phyloP scores from a whole-genome alignment of 1,139 yeast genomes.

The Diutina mesorugosa region DNA sequence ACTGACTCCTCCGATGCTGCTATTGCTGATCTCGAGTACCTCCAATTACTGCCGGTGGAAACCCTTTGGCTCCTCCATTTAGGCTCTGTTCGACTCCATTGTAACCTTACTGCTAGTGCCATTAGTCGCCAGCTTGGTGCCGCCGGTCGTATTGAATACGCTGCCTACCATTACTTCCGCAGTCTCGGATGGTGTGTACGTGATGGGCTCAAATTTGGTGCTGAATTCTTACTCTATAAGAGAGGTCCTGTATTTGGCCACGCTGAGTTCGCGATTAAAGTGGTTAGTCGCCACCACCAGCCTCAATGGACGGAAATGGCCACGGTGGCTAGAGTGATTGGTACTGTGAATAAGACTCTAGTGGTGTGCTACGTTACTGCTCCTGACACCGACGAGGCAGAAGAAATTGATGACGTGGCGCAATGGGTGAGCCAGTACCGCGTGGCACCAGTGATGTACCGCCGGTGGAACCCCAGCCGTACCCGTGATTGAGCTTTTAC shows the following conservation, averaged over 20 bases:
- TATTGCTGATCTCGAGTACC: slow-evolving; percentile 41
- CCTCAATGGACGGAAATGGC: slow-evolving; percentile 48
- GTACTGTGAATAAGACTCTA: slow-evolving; percentile 75
- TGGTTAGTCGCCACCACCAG: slow-evolving; percentile 19
- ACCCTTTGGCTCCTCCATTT: slow-evolving; percentile 51
- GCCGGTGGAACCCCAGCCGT: slow-evolving; percentile 75
- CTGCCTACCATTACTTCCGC: slow-evolving; percentile 76
- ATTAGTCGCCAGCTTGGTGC: neutral
- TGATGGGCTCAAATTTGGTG: slow-evolving; percentile 84
- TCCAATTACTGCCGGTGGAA: slow-evolving; percentile 71
- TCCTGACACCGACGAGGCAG: slow-evolving; percentile 14
- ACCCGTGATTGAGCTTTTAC: slow-evolving; percentile 45
- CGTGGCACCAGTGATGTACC: slow-evolving; percentile 54
- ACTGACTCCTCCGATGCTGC: neutral
- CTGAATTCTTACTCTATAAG: slow-evolving; percentile 67
- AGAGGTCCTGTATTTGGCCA: slow-evolving; percentile 94
- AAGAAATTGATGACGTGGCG: slow-evolving; percentile 7
- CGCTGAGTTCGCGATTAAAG: slow-evolving; percentile 68
- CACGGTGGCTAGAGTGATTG: slow-evolving; percentile 65
- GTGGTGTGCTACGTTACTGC: slow-evolving; percentile 54
- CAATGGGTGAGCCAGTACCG: slow-evolving; percentile 25
- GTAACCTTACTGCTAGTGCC: neutral
- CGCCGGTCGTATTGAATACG: slow-evolving; percentile 32
- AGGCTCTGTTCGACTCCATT: slow-evolving; percentile 14
- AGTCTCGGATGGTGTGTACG: slow-evolving; percentile 93